These are phyloP conservation scores for Globisporangium cystogenes DNA, from an alignment of 352 stramenopile species.

Conservation along the genomic window DNA sequence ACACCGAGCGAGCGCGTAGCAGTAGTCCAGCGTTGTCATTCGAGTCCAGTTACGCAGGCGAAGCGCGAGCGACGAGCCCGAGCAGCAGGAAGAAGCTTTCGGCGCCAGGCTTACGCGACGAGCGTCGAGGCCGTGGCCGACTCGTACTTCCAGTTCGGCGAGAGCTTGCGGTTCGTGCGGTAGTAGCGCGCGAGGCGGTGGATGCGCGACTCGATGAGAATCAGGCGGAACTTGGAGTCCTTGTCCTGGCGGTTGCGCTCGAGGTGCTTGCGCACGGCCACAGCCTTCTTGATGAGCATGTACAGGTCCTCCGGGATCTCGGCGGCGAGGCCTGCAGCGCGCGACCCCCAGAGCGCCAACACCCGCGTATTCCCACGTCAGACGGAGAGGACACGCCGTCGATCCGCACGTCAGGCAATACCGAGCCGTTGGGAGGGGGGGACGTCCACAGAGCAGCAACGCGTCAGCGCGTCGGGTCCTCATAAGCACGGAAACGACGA, in stretches of 20 bases:
- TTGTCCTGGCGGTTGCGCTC: conserved; percentile 99
- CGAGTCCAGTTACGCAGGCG: conserved; percentile 4
- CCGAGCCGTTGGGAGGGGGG: conserved; percentile 31
- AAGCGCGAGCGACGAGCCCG: conserved; percentile 5
- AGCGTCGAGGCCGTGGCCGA: conserved; percentile 97
- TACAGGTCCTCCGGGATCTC: conserved; percentile 99
- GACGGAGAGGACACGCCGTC: conserved; percentile 52
- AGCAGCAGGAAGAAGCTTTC: conserved; percentile 5
- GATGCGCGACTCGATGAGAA: conserved; percentile 99
- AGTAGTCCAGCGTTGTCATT: conserved; percentile 24
- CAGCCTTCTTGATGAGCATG: conserved; percentile 99
- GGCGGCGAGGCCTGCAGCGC: conserved; percentile 88
- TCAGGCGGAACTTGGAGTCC: conserved; percentile 99
- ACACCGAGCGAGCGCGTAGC: conserved; percentile 12
- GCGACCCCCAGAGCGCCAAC: background rate
- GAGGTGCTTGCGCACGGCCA: conserved; percentile 99
- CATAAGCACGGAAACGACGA: too few relatives aligned
- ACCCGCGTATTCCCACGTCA: conserved; percentile 86
- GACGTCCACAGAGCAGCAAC: conserved; percentile 12
- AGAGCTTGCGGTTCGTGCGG: conserved; percentile 98
- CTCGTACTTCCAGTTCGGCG: conserved; percentile 99
- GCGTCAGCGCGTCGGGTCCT: conserved; percentile 19
- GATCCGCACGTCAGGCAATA: conserved; percentile 82
- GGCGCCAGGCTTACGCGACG: conserved; percentile 94
- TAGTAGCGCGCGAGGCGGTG: conserved; percentile 99